Conservation (phyloP, 2,329 filamentous ascomycete species). For the Dichotomopilus funicola region DNA sequence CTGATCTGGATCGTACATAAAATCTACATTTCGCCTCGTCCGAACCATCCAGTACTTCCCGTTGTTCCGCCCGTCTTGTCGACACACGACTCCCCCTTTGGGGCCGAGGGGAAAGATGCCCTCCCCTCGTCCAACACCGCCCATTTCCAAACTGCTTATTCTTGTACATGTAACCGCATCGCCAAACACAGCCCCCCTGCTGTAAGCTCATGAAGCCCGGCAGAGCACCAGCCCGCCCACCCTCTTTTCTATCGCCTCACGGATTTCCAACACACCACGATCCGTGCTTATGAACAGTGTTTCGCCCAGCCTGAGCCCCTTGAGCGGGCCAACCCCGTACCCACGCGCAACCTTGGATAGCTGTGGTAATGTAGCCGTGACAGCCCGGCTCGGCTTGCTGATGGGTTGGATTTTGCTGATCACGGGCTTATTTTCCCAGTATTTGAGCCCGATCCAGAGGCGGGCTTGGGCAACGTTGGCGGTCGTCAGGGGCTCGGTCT, state of each 20-base stretch:
- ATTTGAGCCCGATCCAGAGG: constrained; percentile 86
- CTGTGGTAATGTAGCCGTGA: constrained; percentile 58
- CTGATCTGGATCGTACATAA: too few relatives aligned
- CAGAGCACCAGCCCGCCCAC: constrained; percentile 76
- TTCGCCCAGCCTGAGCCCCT: constrained; percentile 74
- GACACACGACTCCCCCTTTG: too few relatives aligned
- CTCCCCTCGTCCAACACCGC: too few relatives aligned
- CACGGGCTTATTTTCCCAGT: constrained; percentile 77
- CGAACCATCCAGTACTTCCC: too few relatives aligned
- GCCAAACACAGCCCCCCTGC: background rate
- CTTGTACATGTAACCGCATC: too few relatives aligned
- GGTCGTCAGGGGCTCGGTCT: constrained; percentile 55
- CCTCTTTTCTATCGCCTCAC: constrained; percentile 75
- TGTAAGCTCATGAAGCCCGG: constrained; percentile 47
- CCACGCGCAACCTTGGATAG: constrained; percentile 64
- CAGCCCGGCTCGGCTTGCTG: constrained; percentile 65
- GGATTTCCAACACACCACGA: constrained; percentile 68
- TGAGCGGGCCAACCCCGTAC: constrained; percentile 60
- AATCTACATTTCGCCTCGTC: too few relatives aligned
- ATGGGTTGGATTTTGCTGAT: constrained; percentile 60
- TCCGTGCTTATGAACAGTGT: constrained; percentile 74
- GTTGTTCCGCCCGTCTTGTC: too few relatives aligned
- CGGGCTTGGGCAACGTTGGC: constrained; percentile 67
- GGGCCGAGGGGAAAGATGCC: too few relatives aligned
- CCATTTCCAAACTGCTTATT: too few relatives aligned